A percentile compares a stretch with the other conserved stretches of the same genome.
Conservation (phyloP, 2,329 filamentous ascomycete species). For the Claviceps purpurea region DNA sequence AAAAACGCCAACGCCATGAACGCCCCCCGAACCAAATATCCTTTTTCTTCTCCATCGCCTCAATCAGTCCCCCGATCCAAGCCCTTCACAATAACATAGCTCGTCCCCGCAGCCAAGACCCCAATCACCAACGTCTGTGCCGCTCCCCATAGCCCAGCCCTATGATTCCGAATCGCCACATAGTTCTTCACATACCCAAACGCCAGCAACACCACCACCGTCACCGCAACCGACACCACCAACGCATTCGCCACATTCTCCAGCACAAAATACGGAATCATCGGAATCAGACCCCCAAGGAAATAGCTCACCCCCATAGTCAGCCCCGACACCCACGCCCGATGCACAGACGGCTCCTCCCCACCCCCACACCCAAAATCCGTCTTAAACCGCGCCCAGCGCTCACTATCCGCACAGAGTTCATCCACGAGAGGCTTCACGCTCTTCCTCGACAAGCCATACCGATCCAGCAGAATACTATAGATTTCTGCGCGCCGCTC, state of each 20-base stretch:
- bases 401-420: slow-evolving; percentile 32
- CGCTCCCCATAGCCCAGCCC: slow-evolving; percentile 43
- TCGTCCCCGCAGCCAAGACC: slow-evolving; percentile 50
- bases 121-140: slow-evolving; percentile 53
- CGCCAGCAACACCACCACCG: slow-evolving; percentile 43
- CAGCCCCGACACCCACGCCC: slow-evolving; percentile 41
- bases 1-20: too few relatives aligned
- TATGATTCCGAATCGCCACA: slow-evolving; percentile 35
- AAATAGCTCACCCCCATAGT: slow-evolving; percentile 59
- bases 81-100: slow-evolving; percentile 47
- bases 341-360: slow-evolving; percentile 28
- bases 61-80: slow-evolving; percentile 24
- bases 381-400: slow-evolving; percentile 46
- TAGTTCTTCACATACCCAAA: slow-evolving; percentile 56
- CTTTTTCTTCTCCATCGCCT: background rate
- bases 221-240: slow-evolving; percentile 45
- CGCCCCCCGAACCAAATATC: too few relatives aligned
- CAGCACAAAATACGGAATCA: slow-evolving; percentile 56
- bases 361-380: slow-evolving; percentile 40
- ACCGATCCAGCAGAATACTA: slow-evolving; percentile 36
- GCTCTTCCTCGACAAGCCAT: slow-evolving; percentile 30
- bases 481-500: slow-evolving; percentile 35
- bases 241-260: slow-evolving; percentile 33
- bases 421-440: slow-evolving; percentile 34
- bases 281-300: slow-evolving; percentile 55